Evolutionary conservation across 192 early-diverging fungal genomes (phyloP).

Genomic region (Mortierella claussenii): DNA sequence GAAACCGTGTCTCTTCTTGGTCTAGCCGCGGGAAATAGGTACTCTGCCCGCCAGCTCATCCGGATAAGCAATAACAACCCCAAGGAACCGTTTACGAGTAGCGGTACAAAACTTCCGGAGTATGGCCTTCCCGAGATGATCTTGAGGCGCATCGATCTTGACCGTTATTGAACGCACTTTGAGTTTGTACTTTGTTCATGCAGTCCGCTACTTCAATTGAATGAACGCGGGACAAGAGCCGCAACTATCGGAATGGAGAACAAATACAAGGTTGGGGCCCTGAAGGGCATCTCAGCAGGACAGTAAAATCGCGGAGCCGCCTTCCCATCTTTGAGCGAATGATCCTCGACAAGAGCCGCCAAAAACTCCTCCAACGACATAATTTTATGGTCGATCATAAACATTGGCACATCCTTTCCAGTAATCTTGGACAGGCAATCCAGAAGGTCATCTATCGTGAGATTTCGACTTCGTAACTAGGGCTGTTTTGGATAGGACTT

Average conservation of each 20-base stretch:
- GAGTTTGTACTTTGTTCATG: not conserved
- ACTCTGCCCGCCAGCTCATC: conserved; percentile 6
- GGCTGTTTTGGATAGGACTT: conserved; percentile 15
- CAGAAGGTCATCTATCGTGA: conserved; percentile 11
- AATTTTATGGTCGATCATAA: conserved; percentile 5
- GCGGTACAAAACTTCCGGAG: conserved; percentile 10
- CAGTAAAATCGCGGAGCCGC: conserved; percentile 15
- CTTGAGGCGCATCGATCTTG: conserved; percentile 5
- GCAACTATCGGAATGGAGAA: conserved; percentile 12
- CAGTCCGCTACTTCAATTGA: conserved; percentile 17
- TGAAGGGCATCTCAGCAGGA: conserved; percentile 1
- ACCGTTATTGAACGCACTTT: conserved; percentile 3
- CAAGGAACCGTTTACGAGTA: conserved; percentile 7
- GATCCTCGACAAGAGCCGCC: conserved; percentile 6
- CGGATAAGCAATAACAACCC: conserved; percentile 29
- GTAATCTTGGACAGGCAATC: conserved; percentile 1
- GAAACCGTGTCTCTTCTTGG: too few relatives aligned
- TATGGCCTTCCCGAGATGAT: conserved; percentile 6
- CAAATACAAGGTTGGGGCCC: conserved; percentile 26
- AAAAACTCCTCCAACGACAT: conserved; percentile 21
- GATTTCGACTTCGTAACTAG: too few relatives aligned
- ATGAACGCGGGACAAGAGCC: conserved; percentile 19
- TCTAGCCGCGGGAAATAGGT: conserved; percentile 4
- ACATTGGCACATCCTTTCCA: not conserved
- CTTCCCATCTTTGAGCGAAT: conserved; percentile 6